A percentile compares a stretch with the other conserved stretches of the same genome.
Conservation (phyloP, 495 filamentous ascomycete genomes). For the Hypoxylon crocopeplum region DNA sequence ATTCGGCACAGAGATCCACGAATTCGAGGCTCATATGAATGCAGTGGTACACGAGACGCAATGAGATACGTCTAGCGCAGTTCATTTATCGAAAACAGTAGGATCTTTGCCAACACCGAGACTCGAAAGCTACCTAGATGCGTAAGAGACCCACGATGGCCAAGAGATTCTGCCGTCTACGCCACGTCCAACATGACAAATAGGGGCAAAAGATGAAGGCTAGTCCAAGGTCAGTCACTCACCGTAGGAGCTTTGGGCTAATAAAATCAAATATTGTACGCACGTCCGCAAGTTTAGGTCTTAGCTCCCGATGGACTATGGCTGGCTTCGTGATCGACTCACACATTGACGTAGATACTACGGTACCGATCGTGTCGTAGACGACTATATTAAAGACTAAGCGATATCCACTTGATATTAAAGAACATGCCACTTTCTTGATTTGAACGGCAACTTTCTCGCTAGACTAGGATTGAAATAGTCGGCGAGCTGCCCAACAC, state of each 20-base stretch:
- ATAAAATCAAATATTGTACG: neutral
- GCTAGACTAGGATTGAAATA: neutral
- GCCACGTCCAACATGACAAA: conserved; percentile 19
- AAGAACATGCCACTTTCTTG: conserved; percentile 17
- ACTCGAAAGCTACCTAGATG: conserved; percentile 10
- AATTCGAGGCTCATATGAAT: conserved; percentile 1
- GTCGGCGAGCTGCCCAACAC: neutral
- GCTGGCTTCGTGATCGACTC: conserved; percentile 11
- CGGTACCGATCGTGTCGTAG: neutral
- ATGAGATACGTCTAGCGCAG: neutral
- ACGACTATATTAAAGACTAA: conserved; percentile 18
- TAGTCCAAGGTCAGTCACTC: neutral
- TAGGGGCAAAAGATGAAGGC: neutral
- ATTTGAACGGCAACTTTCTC: neutral
- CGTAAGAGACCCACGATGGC: conserved; percentile 22
- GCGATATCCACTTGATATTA: conserved; percentile 14
- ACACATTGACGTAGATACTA: conserved; percentile 6
- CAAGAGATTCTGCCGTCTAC: conserved; percentile 14
- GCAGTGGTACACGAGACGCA: conserved; percentile 14
- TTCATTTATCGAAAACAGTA: conserved; percentile 22
- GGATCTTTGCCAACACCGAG: conserved; percentile 16
- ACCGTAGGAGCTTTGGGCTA: neutral
- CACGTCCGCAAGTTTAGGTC: neutral
- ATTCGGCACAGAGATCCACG: conserved; percentile 1
- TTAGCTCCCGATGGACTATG: neutral